A percentile compares a stretch with the other conserved stretches of the same genome.
Evolutionary conservation across 371 early-diverging fungal species (phyloP).

Genomic region (Racocetra persica): DNA sequence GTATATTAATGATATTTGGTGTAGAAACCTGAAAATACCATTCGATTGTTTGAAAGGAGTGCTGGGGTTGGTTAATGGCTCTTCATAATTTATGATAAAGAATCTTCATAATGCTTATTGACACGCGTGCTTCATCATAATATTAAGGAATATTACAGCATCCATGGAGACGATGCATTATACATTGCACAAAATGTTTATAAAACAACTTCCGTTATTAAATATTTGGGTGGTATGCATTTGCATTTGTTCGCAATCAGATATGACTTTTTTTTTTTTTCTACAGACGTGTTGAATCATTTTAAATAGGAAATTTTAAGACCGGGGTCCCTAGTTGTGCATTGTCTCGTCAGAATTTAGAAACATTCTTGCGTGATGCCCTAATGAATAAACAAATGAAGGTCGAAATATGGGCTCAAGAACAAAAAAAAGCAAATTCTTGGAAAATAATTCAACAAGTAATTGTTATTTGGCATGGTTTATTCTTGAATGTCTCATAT

Average conservation of each 20-base stretch:
- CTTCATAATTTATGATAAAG: neutral
- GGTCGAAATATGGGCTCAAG: conserved; percentile 88
- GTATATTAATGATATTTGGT: neutral
- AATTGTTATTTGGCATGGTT: neutral
- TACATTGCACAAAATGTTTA: conserved; percentile 85
- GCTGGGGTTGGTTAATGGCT: conserved; percentile 53
- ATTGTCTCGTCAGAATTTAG: conserved; percentile 76
- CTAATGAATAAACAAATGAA: conserved; percentile 76
- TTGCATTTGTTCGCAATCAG: neutral
- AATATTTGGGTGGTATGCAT: conserved; percentile 78
- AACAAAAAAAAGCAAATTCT: conserved; percentile 52
- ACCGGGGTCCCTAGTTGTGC: conserved; percentile 79
- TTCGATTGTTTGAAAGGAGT: conserved; percentile 78
- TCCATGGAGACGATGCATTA: conserved; percentile 89
- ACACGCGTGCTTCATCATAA: conserved; percentile 51
- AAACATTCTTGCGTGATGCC: conserved; percentile 80
- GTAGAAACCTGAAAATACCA: conserved; percentile 60
- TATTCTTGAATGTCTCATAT: neutral
- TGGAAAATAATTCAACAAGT: conserved; percentile 57
- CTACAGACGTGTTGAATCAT: neutral
- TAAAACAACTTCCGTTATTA: conserved; percentile 90
- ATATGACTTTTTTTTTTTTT: neutral
- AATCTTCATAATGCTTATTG: conserved; percentile 4
- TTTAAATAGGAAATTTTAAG: conserved; percentile 54
- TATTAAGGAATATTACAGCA: conserved; percentile 74